Evolutionary conservation across 805 yeast species (phyloP).

Genomic region (Kodamaea jinghongensis): DNA sequence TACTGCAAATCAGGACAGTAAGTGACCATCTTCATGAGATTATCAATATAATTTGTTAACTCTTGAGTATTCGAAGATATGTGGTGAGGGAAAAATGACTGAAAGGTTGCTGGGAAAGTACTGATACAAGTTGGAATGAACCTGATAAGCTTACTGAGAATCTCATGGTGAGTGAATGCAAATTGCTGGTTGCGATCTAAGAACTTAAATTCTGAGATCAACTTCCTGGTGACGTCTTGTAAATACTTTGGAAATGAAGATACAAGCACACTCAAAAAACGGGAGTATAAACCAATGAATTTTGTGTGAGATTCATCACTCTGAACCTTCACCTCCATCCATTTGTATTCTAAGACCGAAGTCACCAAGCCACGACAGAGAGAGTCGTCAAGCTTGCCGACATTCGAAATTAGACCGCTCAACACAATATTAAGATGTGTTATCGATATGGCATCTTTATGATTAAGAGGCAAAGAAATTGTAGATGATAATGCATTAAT

Average conservation of each 20-base stretch:
- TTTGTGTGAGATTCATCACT: conserved; percentile 13
- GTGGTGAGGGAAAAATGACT: conserved; percentile 75
- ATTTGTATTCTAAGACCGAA: conserved; percentile 60
- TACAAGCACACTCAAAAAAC: conserved; percentile 73
- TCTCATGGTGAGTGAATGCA: conserved; percentile 50
- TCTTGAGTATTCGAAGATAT: conserved; percentile 50
- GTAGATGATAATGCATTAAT: conserved; percentile 61
- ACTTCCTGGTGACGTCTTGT: conserved; percentile 68
- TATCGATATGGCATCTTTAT: conserved; percentile 53
- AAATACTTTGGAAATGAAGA: conserved; percentile 90
- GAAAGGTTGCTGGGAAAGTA: conserved; percentile 56
- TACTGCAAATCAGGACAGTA: conserved; percentile 77
- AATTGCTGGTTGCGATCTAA: conserved; percentile 14
- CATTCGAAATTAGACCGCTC: conserved; percentile 57
- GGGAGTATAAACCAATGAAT: conserved; percentile 57
- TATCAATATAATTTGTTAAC: conserved; percentile 61
- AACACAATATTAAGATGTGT: conserved; percentile 55
- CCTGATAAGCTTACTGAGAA: conserved; percentile 60
- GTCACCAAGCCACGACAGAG: conserved; percentile 52
- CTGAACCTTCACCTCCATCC: conserved; percentile 47
- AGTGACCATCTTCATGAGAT: conserved; percentile 54
- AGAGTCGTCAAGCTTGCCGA: conserved; percentile 63
- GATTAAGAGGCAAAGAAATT: conserved; percentile 49
- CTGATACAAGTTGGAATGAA: conserved; percentile 81
- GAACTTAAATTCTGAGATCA: conserved; percentile 58